phyloP scores from a whole-genome alignment of 768 basidiomycete genomes.

The Pulveroboletus sp. region DNA sequence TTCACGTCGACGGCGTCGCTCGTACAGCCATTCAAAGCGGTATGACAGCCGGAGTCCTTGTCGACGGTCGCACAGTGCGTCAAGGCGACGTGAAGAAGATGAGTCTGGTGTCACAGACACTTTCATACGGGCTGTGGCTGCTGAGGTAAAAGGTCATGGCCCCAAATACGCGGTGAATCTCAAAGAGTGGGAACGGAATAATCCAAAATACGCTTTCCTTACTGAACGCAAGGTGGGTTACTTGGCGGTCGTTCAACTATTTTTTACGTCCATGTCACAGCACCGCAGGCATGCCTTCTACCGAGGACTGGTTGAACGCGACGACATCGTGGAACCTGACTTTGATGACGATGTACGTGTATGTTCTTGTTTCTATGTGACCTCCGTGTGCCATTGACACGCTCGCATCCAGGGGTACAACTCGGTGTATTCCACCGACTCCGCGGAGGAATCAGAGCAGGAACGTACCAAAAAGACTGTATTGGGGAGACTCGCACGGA shows the following conservation, averaged over 20 bases:
- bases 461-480: slow-evolving; percentile 74
- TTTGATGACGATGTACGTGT: slow-evolving; percentile 79
- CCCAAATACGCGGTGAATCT: slow-evolving; percentile 69
- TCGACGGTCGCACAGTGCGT: slow-evolving; percentile 32
- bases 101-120: slow-evolving; percentile 63
- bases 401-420: slow-evolving; percentile 63
- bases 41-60: slow-evolving; percentile 45
- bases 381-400: slow-evolving; percentile 6
- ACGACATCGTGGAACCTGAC: slow-evolving; percentile 52
- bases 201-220: slow-evolving; percentile 81
- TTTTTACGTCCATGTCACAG: slow-evolving; percentile 33
- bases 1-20: slow-evolving; percentile 39
- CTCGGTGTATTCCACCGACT: slow-evolving; percentile 87
- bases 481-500: slow-evolving; percentile 74
- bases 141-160: slow-evolving; percentile 79
- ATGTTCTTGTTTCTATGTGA: slow-evolving; percentile 13
- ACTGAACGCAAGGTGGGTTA: slow-evolving; percentile 45
- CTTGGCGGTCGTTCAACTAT: neutral
- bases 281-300: slow-evolving; percentile 71
- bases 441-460: slow-evolving; percentile 88
- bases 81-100: slow-evolving; percentile 46
- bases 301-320: slow-evolving; percentile 59
- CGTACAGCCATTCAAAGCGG: slow-evolving; percentile 47
- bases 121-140: slow-evolving; percentile 84
- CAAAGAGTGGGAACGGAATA: slow-evolving; percentile 69